Evolutionary conservation across 2,329 filamentous ascomycete genomes (phyloP).

Genomic region (Trichoderma sp.): DNA sequence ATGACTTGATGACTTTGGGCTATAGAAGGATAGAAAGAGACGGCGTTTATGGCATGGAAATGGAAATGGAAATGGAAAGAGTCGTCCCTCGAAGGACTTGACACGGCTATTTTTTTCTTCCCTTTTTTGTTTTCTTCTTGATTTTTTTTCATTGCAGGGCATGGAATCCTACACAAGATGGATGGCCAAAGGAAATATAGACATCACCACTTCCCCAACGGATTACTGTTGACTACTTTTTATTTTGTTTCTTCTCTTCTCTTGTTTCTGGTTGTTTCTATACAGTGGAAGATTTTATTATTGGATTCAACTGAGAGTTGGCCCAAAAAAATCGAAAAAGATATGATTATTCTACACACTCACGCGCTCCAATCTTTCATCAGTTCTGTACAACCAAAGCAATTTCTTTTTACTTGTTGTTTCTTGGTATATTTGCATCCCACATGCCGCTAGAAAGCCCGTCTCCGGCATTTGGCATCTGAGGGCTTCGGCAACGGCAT

Average conservation of each 20-base stretch:
- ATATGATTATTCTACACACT: not conserved
- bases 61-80: constrained; percentile 22
- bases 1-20: constrained; percentile 43
- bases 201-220: constrained; percentile 27
- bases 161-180: constrained; percentile 19
- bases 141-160: constrained; percentile 24
- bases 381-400: not conserved
- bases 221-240: constrained; percentile 15
- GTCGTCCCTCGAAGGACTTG: constrained; percentile 11
- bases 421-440: not conserved
- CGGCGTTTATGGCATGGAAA: constrained; percentile 39
- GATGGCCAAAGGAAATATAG: constrained; percentile 23
- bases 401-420: not conserved
- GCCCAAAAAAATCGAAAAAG: not conserved
- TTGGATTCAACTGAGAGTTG: constrained; percentile 29
- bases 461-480: constrained; percentile 4
- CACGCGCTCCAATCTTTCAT: not conserved
- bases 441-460: not conserved
- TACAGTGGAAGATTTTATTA: constrained; percentile 17
- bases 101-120: constrained; percentile 15
- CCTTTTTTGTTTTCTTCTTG: not conserved
- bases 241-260: not conserved
- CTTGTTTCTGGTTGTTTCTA: not conserved
- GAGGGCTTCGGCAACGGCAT: not conserved
- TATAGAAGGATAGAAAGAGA: constrained; percentile 44